Base-by-base conservation (phyloP, 345 rosid genomes). In the Melastoma malabathricum region DNA sequence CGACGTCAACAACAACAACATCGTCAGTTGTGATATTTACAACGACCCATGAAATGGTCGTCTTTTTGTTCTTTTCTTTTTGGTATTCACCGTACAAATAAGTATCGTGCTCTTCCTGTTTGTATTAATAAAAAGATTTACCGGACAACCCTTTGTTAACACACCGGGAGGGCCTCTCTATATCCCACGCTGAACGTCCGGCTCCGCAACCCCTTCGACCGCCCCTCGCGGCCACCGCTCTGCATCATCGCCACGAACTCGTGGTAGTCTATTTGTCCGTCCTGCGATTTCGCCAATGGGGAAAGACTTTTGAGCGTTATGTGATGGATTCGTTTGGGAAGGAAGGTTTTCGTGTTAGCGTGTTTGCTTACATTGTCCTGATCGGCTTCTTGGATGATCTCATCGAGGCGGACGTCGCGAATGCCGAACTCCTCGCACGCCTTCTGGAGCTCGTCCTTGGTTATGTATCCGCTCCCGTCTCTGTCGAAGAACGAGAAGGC, bases 201-300 rank as follows among this genome's bases (percentile, higher is more conserved):
- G 29, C 67, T 62, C 23, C 59, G 50, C 3, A 38, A 20, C 31
- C 46, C 64, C 29, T 38, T 70, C 55, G 52, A 66, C 31, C 75
- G 60, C 49, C 59, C 15, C 46, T 72, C 83, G 12, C 50, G 13
- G 44, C 63, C 61, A 6, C 81, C 79, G 18, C 63, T 76, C 23
- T 70, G 77, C 89, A 82, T 82, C 89, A 82, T 82, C 0, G 80
- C 77, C 66, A 76, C 83, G 46, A 82, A 82, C 55, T 82, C 89
- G 38, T 64, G 69, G 74, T 74, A 82, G 62, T 82, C 89, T 51
- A 78, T 78, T 31, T 75, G 68, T 10, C 89, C 89, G 15, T 82
- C 89, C 89, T 82, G 81, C 20, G 56, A 44, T 16, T 15, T 6
- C 31, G 15, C 14, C 4, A 18, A 41, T 12, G n/a, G n/a, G 18